Evolutionary conservation across 306 rosid genomes (phyloP), one percentile per base, ranked within the genome.

Genomic region (Dicorynia guianensis): DNA sequence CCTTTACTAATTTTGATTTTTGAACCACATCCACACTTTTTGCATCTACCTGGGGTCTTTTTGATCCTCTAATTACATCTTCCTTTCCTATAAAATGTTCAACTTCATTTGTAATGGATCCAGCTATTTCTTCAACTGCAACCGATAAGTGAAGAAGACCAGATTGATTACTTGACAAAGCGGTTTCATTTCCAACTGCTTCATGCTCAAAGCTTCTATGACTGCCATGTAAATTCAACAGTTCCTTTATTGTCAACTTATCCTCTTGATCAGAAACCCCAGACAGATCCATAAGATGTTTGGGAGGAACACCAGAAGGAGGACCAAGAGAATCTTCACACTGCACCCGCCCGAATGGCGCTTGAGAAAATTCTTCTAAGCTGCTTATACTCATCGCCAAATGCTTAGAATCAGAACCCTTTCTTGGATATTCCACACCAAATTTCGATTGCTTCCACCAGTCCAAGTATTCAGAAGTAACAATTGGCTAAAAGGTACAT

Each of bases 361-460:
- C 44, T 25, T 25, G 30, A 25, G 30, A 25, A 1, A 25, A 2
- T 25, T 25, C 30, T 68, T 40, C 38, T 17, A 49, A 11, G 20
- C 57, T 47, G 14, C 67, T 54, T 8, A 14, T 59, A 13, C 52
- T 69, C 25, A 5, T 17, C 34, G 12, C 7, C 46, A 8, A 35
- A 13, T 14, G 4, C 36, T 58, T 42, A 20, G 17, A 18, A 46
- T 58, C 50, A 20, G 17, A 18, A 19, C 5, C 46, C 34, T 49
- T 18, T 11, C 8, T 44, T 13, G 19, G 1, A 11, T 33, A 61
- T 43, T 44, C 33, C 38, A 56, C 39, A 4, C 42, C 18, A n/a
- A 40, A 42, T 40, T 56, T 67, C 4, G 20, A 61, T 25, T 65
- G 20, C 39, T 67, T 63, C 95, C 88, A 89, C 95, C 88, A 87